Percentiles rank a stretch among this genome's conserved stretches.
These are phyloP conservation scores for Mangifera indica DNA, from an alignment of 345 rosid genomes.

Conservation along the genomic window DNA sequence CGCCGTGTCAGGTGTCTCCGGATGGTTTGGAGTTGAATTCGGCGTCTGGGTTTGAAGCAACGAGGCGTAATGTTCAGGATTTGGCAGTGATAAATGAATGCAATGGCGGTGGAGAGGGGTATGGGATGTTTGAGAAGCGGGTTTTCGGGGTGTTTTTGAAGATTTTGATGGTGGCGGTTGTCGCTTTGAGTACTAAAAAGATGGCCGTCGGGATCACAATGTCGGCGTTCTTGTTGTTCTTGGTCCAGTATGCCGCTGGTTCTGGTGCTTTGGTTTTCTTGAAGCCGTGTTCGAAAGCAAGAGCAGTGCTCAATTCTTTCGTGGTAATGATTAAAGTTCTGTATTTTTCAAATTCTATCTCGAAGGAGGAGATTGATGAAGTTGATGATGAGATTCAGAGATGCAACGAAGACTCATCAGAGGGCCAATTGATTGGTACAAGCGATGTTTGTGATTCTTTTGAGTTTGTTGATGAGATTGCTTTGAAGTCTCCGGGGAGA, in stretches of 20 bases:
- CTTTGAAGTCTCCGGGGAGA: constrained; percentile 3
- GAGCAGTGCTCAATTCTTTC: constrained; percentile 15
- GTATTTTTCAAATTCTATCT: background rate
- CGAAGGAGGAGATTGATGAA: constrained; percentile 3
- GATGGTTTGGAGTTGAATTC: background rate
- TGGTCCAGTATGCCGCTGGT: constrained; percentile 42
- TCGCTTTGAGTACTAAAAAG: constrained; percentile 53
- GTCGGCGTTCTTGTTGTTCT: constrained; percentile 60
- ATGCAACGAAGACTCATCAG: background rate
- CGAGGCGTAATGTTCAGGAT: background rate
- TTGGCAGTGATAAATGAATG: background rate
- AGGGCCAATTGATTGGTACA: background rate
- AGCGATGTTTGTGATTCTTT: background rate
- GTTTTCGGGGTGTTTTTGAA: constrained; percentile 35
- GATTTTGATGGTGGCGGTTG: constrained; percentile 47
- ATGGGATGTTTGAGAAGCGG: constrained; percentile 14
- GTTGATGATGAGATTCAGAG: background rate
- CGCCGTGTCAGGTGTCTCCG: background rate
- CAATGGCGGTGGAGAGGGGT: constrained; percentile 17
- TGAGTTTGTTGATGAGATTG: background rate
- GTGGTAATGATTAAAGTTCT: constrained; percentile 15
- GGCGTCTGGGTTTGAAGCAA: background rate
- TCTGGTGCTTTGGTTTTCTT: constrained; percentile 29
- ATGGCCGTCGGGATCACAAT: constrained; percentile 58
- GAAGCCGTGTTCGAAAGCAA: constrained; percentile 28